phyloP scores from a whole-genome alignment of 805 yeast species.

The Candida sphagnicola region DNA sequence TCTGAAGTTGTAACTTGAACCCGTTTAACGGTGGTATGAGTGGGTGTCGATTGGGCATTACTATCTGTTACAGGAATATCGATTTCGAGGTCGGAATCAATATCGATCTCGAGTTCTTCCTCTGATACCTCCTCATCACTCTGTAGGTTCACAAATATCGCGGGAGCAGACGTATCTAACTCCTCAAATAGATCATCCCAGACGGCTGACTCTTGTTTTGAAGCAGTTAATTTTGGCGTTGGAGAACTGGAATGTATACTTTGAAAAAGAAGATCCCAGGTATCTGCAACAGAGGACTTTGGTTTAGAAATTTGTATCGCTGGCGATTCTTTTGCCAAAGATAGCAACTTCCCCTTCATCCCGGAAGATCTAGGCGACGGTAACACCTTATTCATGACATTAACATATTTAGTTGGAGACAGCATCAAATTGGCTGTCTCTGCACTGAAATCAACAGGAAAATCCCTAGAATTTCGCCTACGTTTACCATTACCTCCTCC shows the following conservation, averaged over 20 bases:
- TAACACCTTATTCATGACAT: slow-evolving; percentile 2
- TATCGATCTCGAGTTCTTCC: not conserved
- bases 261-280: slow-evolving; percentile 15
- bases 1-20: not conserved
- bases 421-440: slow-evolving; percentile 10
- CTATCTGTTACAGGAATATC: not conserved
- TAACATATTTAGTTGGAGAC: slow-evolving; percentile 15
- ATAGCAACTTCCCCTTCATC: slow-evolving; percentile 5
- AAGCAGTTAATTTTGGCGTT: not conserved
- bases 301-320: not conserved
- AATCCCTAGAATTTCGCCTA: not conserved
- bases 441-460: not conserved
- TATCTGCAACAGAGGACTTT: slow-evolving; percentile 1
- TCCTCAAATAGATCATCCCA: slow-evolving; percentile 1
- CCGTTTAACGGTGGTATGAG: not conserved
- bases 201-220: not conserved
- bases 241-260: slow-evolving; percentile 7
- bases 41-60: not conserved
- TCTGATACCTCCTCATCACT: not conserved
- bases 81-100: not conserved
- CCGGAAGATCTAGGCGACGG: slow-evolving; percentile 1
- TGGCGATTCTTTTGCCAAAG: not conserved
- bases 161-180: not conserved
- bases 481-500: not conserved
- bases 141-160: not conserved